Conservation (phyloP, 2,329 filamentous ascomycete genomes). For the Seiridium unicorne region DNA sequence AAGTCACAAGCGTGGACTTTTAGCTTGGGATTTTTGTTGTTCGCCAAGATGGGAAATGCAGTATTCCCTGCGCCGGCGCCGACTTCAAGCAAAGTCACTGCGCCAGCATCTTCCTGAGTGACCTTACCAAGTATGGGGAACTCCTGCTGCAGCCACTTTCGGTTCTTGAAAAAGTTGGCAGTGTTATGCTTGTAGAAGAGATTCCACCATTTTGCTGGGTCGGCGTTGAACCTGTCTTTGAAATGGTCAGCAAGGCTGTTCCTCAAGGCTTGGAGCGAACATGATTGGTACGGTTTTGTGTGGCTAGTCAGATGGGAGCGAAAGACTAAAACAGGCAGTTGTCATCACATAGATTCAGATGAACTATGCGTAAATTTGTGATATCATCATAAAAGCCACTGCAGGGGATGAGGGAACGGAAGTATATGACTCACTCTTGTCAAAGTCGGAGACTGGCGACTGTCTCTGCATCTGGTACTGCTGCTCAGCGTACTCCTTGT, state of each 20-base stretch:
- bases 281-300: constrained; percentile 8
- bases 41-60: constrained; percentile 83
- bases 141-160: constrained; percentile 95
- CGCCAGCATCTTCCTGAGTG: constrained; percentile 67
- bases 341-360: constrained; percentile 67
- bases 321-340: constrained; percentile 60
- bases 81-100: constrained; percentile 77
- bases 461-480: constrained; percentile 85
- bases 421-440: constrained; percentile 63
- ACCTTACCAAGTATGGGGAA: constrained; percentile 84
- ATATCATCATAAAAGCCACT: constrained; percentile 51
- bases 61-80: constrained; percentile 96
- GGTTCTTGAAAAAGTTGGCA: constrained; percentile 96
- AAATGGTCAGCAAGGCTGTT: constrained; percentile 20
- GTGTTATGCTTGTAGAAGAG: constrained; percentile 98
- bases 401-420: neutral
- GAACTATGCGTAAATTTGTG: constrained; percentile 62
- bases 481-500: constrained; percentile 79
- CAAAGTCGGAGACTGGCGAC: constrained; percentile 87
- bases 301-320: constrained; percentile 68
- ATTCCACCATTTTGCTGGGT: constrained; percentile 97
- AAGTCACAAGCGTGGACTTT: constrained; percentile 95
- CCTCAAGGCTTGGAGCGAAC: constrained; percentile 9
- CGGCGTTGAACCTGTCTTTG: constrained; percentile 78
- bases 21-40: constrained; percentile 78